These are phyloP conservation scores for Colletotrichum endophyticum DNA, from an alignment of 2,329 filamentous ascomycete species.

Conservation along the genomic window DNA sequence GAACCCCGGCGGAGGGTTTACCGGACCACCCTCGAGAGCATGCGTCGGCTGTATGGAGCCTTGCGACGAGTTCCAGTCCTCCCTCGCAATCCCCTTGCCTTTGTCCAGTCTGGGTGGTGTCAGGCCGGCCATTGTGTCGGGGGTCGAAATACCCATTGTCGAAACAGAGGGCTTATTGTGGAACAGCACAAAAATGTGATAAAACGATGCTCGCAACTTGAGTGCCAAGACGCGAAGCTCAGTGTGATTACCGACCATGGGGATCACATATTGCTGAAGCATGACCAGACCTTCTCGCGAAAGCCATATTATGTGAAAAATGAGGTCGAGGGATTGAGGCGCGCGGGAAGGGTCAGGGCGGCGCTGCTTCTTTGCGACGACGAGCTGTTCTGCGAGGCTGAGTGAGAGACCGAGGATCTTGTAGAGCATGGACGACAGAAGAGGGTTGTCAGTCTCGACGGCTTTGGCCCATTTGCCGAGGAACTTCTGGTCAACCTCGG, in stretches of 20 bases:
- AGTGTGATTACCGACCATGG: constrained; percentile 77
- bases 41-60: constrained; percentile 54
- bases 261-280: constrained; percentile 85
- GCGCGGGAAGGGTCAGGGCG: constrained; percentile 80
- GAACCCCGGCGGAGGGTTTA: constrained; percentile 62
- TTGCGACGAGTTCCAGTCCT: constrained; percentile 46
- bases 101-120: constrained; percentile 46
- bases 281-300: constrained; percentile 89
- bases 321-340: constrained; percentile 80
- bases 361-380: constrained; percentile 82
- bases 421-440: constrained; percentile 83
- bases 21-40: constrained; percentile 62
- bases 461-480: constrained; percentile 85
- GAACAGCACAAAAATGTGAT: constrained; percentile 95
- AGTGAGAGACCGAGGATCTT: constrained; percentile 91
- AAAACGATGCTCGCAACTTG: constrained; percentile 92
- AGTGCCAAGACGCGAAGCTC: constrained; percentile 90
- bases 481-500: constrained; percentile 97
- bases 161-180: constrained; percentile 87
- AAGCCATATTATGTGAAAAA: constrained; percentile 92
- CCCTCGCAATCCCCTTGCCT: constrained; percentile 52
- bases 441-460: constrained; percentile 77
- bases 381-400: constrained; percentile 82
- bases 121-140: constrained; percentile 45
- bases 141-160: constrained; percentile 58